phyloP scores from a whole-genome alignment of 768 basidiomycete genomes.

The Lactifluus pinguis region DNA sequence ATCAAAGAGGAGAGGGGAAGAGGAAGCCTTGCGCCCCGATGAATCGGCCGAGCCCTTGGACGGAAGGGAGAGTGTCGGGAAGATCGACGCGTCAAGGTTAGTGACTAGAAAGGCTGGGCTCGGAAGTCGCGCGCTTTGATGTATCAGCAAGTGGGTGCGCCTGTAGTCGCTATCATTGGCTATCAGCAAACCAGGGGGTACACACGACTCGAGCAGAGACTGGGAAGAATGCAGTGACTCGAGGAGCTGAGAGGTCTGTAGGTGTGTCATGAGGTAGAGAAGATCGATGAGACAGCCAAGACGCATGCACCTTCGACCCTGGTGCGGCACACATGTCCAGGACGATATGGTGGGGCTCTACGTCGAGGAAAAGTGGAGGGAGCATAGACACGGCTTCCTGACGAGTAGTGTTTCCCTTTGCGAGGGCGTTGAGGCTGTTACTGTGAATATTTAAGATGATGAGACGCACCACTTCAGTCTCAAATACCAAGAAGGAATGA shows the following conservation, averaged over 20 bases:
- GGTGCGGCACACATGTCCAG: slow-evolving; percentile 99
- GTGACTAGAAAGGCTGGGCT: slow-evolving; percentile 91
- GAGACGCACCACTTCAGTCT: slow-evolving; percentile 84
- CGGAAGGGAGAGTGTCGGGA: slow-evolving; percentile 52
- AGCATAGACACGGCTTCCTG: slow-evolving; percentile 99
- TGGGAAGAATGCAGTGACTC: slow-evolving; percentile 87
- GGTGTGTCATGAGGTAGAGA: not conserved
- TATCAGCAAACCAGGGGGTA: slow-evolving; percentile 78
- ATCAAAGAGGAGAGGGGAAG: slow-evolving; percentile 64
- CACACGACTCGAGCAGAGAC: slow-evolving; percentile 50
- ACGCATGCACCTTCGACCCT: slow-evolving; percentile 70
- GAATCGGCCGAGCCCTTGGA: slow-evolving; percentile 25
- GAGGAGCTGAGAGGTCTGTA: slow-evolving; percentile 86
- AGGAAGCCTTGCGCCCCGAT: slow-evolving; percentile 26
- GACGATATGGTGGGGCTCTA: slow-evolving; percentile 89
- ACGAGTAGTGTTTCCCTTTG: slow-evolving; percentile 86
- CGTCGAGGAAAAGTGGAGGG: slow-evolving; percentile 91
- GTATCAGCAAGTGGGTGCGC: slow-evolving; percentile 92
- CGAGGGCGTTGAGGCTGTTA: not conserved
- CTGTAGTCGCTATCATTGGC: slow-evolving; percentile 96
- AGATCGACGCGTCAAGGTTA: slow-evolving; percentile 89
- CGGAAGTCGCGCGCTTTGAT: slow-evolving; percentile 91
- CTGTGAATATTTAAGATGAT: not conserved
- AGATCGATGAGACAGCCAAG: not conserved
- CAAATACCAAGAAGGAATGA: slow-evolving; percentile 92